A percentile compares a stretch with the other conserved stretches of the same genome.
These are phyloP conservation scores for Lycium ferocissimum DNA, from an alignment of 257 asterid species.

Conservation along the genomic window DNA sequence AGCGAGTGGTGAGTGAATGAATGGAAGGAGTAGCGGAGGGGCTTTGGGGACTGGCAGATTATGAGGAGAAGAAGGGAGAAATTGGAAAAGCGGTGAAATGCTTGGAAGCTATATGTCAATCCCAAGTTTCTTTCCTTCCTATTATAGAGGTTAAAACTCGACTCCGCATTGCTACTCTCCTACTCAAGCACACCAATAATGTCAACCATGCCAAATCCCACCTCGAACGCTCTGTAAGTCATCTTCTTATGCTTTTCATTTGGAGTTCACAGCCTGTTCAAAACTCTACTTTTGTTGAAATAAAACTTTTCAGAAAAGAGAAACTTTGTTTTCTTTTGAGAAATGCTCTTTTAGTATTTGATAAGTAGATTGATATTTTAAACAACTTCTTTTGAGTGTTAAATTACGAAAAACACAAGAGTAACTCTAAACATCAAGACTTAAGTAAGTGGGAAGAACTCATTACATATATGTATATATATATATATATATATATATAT, in stretches of 20 bases:
- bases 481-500: too few relatives aligned
- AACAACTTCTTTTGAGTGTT: too few relatives aligned
- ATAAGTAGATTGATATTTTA: too few relatives aligned
- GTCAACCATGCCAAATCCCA: constrained; percentile 92
- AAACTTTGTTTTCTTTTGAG: too few relatives aligned
- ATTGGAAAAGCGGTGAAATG: constrained; percentile 87
- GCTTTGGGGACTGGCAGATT: constrained; percentile 91
- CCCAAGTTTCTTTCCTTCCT: constrained; percentile 83
- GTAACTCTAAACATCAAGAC: background rate
- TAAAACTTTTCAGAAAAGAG: too few relatives aligned
- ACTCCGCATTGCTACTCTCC: constrained; percentile 81
- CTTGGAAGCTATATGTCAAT: constrained; percentile 93
- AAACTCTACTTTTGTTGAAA: too few relatives aligned
- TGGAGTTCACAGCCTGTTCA: too few relatives aligned
- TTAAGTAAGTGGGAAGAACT: background rate
- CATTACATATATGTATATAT: background rate
- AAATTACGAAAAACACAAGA: background rate
- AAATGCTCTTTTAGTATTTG: too few relatives aligned
- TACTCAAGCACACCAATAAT: constrained; percentile 87
- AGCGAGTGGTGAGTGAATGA: background rate
- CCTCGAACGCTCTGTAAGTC: constrained; percentile 83
- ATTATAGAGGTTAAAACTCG: constrained; percentile 90
- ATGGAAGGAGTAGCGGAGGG: constrained; percentile 99
- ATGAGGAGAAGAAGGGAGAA: constrained; percentile 79
- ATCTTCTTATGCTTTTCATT: background rate